Conservation (phyloP, 2,329 filamentous ascomycete genomes). For the Calonectria henricotiae region DNA sequence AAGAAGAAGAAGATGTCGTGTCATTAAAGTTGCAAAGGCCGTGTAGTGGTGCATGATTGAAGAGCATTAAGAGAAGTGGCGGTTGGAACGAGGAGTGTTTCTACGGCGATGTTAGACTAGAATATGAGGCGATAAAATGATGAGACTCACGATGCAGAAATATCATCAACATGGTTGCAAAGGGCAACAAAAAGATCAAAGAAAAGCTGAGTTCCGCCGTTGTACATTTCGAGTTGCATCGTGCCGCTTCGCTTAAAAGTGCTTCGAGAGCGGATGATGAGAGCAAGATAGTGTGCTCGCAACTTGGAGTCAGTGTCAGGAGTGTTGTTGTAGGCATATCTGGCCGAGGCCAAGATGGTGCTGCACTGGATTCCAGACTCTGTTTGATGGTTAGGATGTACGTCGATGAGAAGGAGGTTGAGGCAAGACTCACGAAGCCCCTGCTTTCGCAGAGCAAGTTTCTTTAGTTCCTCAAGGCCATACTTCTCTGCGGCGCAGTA, state of each 20-base stretch:
- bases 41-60: constrained; percentile 14
- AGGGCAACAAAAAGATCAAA: constrained; percentile 96
- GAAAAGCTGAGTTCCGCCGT: constrained; percentile 86
- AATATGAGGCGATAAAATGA: background rate
- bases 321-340: constrained; percentile 91
- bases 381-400: constrained; percentile 48
- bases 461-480: constrained; percentile 87
- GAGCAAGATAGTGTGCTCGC: constrained; percentile 90
- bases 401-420: constrained; percentile 27
- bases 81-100: constrained; percentile 67
- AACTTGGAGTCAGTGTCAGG: constrained; percentile 93
- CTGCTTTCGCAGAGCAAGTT: constrained; percentile 89
- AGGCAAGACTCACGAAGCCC: constrained; percentile 76
- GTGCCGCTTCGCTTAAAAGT: constrained; percentile 96
- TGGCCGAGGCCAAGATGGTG: constrained; percentile 89
- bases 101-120: constrained; percentile 45
- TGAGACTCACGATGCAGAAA: constrained; percentile 69
- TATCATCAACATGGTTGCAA: constrained; percentile 89
- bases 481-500: constrained; percentile 93
- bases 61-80: constrained; percentile 55
- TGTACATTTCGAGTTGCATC: constrained; percentile 96
- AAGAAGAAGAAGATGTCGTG: constrained; percentile 37
- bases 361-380: constrained; percentile 86
- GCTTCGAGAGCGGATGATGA: constrained; percentile 89
- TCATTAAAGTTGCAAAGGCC: constrained; percentile 49